phyloP scores from a whole-genome alignment of 2,329 filamentous ascomycete genomes.

The Fusarium oxysporum region DNA sequence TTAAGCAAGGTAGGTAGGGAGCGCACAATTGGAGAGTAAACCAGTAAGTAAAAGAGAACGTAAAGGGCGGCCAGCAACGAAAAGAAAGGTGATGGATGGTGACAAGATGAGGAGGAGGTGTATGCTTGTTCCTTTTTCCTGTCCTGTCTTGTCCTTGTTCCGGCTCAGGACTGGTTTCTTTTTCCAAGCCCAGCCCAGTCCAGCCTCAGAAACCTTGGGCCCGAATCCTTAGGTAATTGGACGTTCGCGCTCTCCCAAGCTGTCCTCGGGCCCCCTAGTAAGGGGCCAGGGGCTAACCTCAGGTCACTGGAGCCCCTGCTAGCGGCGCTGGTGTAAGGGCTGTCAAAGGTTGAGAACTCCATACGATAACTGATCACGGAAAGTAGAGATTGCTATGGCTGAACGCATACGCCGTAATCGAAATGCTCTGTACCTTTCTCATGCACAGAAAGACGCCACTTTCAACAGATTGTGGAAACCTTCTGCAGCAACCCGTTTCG shows the following conservation, averaged over 20 bases:
- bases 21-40: constrained; percentile 21
- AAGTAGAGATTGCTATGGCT: constrained; percentile 13
- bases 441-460: constrained; percentile 30
- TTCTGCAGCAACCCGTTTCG: constrained; percentile 32
- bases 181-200: constrained; percentile 11
- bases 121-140: constrained; percentile 41
- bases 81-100: constrained; percentile 38
- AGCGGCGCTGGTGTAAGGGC: constrained; percentile 21
- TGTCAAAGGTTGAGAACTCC: constrained; percentile 4
- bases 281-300: constrained; percentile 36
- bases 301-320: constrained; percentile 32
- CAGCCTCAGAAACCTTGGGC: constrained; percentile 32
- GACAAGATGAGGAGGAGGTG: constrained; percentile 26
- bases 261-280: constrained; percentile 28
- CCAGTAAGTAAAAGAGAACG: constrained; percentile 24
- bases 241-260: constrained; percentile 14
- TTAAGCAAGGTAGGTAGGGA: constrained; percentile 20
- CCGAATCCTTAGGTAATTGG: constrained; percentile 31
- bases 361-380: constrained; percentile 22
- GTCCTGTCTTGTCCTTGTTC: constrained; percentile 21
- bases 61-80: constrained; percentile 33
- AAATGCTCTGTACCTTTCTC: background rate
- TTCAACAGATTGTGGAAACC: constrained; percentile 19
- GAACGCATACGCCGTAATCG: constrained; percentile 11
- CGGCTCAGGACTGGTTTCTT: constrained; percentile 29